These are phyloP conservation scores for Choiromyces venosus DNA, from an alignment of 495 filamentous ascomycete species.

Conservation along the genomic window DNA sequence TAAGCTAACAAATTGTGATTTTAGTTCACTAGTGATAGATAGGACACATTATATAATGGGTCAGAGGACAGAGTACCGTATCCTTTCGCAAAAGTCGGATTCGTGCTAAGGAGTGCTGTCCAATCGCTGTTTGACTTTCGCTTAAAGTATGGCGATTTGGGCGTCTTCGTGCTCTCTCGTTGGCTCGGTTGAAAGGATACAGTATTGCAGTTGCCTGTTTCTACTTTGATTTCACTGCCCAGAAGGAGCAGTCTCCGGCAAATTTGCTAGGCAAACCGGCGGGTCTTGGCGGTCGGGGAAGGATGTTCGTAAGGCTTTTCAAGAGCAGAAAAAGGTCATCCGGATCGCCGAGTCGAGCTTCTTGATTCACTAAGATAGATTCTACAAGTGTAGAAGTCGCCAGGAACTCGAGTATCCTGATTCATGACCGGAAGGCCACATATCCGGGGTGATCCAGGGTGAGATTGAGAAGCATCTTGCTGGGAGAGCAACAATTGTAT, in stretches of 20 bases:
- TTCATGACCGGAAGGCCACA: background rate
- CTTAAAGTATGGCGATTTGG: too few species aligned
- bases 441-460: background rate
- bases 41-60: background rate
- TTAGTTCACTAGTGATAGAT: background rate
- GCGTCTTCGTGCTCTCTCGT: too few species aligned
- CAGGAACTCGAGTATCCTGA: conserved; percentile 1
- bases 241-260: background rate
- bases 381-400: background rate
- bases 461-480: conserved; percentile 2
- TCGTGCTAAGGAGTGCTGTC: too few species aligned
- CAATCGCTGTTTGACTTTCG: too few species aligned
- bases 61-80: background rate
- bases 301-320: background rate
- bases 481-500: background rate
- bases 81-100: too few species aligned
- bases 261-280: background rate
- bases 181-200: too few species aligned
- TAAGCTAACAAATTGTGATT: background rate
- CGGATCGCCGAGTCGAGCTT: background rate
- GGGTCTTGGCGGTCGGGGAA: background rate
- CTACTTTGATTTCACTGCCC: background rate
- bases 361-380: background rate
- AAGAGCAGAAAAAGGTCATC: background rate
- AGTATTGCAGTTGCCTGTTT: conserved; percentile 1